Conservation (phyloP, 1,284 basidiomycete genomes). For the Cryptococcus neoformans region DNA sequence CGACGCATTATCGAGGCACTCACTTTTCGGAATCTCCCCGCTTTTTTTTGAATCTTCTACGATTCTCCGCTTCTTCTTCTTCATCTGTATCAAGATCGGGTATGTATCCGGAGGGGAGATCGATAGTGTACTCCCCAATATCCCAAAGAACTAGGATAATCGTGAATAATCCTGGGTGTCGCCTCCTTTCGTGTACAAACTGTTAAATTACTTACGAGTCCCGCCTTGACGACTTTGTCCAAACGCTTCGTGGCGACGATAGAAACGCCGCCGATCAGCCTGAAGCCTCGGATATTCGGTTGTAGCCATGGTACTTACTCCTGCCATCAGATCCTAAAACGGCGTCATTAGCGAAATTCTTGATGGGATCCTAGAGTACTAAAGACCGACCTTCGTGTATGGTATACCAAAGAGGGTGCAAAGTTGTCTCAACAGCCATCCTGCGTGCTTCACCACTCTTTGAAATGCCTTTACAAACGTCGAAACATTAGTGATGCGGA, state of each 20-base stretch:
- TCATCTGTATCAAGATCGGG: constrained; percentile 25
- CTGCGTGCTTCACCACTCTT: constrained; percentile 25
- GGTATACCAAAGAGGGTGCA: constrained; percentile 38
- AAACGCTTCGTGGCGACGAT: constrained; percentile 12
- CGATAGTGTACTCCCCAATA: constrained; percentile 33
- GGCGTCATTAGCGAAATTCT: background rate
- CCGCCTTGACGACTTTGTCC: constrained; percentile 26
- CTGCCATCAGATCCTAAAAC: constrained; percentile 19
- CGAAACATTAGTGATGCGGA: background rate
- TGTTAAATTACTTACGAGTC: constrained; percentile 20
- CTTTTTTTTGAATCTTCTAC: constrained; percentile 9
- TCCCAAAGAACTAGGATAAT: constrained; percentile 35
- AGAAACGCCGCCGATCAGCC: background rate
- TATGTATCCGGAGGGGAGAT: background rate
- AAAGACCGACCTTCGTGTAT: constrained; percentile 26
- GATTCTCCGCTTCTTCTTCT: constrained; percentile 10
- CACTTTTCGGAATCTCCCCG: background rate
- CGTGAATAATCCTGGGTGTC: background rate
- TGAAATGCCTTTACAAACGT: constrained; percentile 19
- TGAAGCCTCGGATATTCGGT: background rate
- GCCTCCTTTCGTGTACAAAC: background rate
- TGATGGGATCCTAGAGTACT: background rate
- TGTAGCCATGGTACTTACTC: constrained; percentile 7
- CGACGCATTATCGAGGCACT: too few relatives aligned
- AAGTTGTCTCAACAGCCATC: constrained; percentile 35